These are phyloP conservation scores for Xylaria sp. DNA, from an alignment of 2,329 filamentous ascomycete species.

Conservation along the genomic window DNA sequence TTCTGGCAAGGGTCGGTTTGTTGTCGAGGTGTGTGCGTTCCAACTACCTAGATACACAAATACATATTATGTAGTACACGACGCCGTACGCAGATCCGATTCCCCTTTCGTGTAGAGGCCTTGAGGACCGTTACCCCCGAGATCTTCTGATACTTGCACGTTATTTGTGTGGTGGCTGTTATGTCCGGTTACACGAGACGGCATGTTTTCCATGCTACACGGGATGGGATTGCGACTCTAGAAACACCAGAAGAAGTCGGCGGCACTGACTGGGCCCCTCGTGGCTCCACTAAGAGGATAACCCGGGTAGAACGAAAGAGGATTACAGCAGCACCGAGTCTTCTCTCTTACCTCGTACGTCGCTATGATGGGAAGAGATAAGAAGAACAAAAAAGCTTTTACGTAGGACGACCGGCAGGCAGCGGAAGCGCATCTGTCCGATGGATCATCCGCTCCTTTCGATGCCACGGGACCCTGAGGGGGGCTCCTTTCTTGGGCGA, in stretches of 20 bases:
- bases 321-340: conserved; percentile 11
- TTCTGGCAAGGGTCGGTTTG: neutral
- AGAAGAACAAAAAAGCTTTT: neutral
- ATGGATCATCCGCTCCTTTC: conserved; percentile 5
- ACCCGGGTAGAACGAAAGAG: conserved; percentile 18
- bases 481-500: conserved; percentile 16
- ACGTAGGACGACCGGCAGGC: conserved; percentile 12
- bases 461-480: conserved; percentile 8
- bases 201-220: conserved; percentile 25
- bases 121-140: neutral
- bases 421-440: conserved; percentile 15
- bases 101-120: conserved; percentile 1
- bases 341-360: no score
- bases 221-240: conserved; percentile 27
- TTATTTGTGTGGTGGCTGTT: conserved; percentile 18
- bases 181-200: conserved; percentile 26
- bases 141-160: conserved; percentile 22
- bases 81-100: conserved; percentile 6
- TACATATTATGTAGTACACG: no score
- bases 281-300: conserved; percentile 12
- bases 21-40: no score
- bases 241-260: conserved; percentile 21
- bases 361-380: no score
- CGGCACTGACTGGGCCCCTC: conserved; percentile 9
- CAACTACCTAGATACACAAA: neutral